A percentile compares a stretch with the other conserved stretches of the same genome.
phyloP scores from a whole-genome alignment of 2,329 filamentous ascomycete species.

The Sclerotiophoma versabilis region DNA sequence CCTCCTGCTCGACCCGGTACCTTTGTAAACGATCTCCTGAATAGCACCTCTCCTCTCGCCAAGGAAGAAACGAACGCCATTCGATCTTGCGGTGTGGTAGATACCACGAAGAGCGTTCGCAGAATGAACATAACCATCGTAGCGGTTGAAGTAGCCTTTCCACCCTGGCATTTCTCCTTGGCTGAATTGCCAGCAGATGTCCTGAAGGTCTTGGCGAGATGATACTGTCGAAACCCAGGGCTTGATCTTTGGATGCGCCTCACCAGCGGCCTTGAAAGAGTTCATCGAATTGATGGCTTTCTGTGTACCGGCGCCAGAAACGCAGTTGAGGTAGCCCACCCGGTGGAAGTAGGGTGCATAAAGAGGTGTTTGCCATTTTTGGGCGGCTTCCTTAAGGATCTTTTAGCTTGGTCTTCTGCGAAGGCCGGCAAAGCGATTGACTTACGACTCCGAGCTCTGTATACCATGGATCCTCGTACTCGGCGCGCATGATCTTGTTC shows the following conservation, averaged over 20 bases:
- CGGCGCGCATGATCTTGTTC: slow-evolving; percentile 67
- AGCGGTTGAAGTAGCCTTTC: slow-evolving; percentile 65
- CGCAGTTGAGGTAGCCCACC: slow-evolving; percentile 60
- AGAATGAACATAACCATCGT: slow-evolving; percentile 65
- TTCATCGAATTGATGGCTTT: slow-evolving; percentile 58
- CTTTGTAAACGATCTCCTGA: slow-evolving; percentile 51
- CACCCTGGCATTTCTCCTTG: slow-evolving; percentile 59
- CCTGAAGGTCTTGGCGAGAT: slow-evolving; percentile 27
- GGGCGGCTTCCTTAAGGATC: slow-evolving; percentile 56
- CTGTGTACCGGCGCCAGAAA: slow-evolving; percentile 56
- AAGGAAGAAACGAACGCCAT: slow-evolving; percentile 55
- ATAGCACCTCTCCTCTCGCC: slow-evolving; percentile 51
- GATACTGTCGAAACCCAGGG: slow-evolving; percentile 52
- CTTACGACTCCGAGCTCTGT: slow-evolving; percentile 61
- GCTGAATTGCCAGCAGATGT: slow-evolving; percentile 58
- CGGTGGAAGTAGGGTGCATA: slow-evolving; percentile 63
- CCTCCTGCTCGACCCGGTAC: slow-evolving; percentile 28
- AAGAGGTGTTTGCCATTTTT: slow-evolving; percentile 61
- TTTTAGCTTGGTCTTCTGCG: not conserved
- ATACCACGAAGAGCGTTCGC: slow-evolving; percentile 59
- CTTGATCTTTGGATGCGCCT: slow-evolving; percentile 51
- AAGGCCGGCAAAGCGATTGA: not conserved
- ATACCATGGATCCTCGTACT: slow-evolving; percentile 66
- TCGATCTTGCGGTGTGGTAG: slow-evolving; percentile 52
- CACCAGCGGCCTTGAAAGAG: slow-evolving; percentile 52